phyloP scores from a whole-genome alignment of 75 land plant genomes.

The Sequoia sempervirens region DNA sequence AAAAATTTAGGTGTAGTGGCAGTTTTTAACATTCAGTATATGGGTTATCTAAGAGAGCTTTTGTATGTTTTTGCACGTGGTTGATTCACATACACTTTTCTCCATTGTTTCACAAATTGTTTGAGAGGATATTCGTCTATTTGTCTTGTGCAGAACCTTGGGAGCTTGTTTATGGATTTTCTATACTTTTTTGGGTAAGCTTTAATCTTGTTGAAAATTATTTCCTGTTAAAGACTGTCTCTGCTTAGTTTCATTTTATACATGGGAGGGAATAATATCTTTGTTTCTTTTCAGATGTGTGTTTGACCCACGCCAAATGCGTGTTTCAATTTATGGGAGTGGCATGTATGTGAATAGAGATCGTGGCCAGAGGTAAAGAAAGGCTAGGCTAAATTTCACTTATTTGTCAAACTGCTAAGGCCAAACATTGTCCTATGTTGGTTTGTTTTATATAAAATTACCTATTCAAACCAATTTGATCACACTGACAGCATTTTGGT shows the following conservation, averaged over 20 bases:
- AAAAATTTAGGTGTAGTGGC: not conserved
- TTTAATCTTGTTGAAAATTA: not conserved
- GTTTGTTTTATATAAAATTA: not conserved
- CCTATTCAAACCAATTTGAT: not conserved
- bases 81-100: not conserved
- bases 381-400: not conserved
- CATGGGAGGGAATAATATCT: not conserved
- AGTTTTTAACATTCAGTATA: not conserved
- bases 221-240: not conserved
- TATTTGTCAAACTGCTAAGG: not conserved
- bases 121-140: not conserved
- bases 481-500: not conserved
- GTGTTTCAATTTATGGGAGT: conserved; percentile 79
- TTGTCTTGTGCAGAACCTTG: conserved; percentile 62
- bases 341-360: conserved; percentile 88
- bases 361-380: conserved; percentile 69
- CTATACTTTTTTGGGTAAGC: conserved; percentile 95
- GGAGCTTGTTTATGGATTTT: conserved; percentile 91
- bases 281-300: conserved; percentile 58
- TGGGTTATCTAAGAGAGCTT: not conserved
- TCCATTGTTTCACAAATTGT: not conserved
- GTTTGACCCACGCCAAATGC: conserved; percentile 97
- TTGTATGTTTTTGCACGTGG: not conserved
- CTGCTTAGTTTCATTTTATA: not conserved
- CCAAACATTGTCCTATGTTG: not conserved